These are phyloP conservation scores for Trichosanthes truncata DNA, from an alignment of 306 rosid species.

Conservation along the genomic window DNA sequence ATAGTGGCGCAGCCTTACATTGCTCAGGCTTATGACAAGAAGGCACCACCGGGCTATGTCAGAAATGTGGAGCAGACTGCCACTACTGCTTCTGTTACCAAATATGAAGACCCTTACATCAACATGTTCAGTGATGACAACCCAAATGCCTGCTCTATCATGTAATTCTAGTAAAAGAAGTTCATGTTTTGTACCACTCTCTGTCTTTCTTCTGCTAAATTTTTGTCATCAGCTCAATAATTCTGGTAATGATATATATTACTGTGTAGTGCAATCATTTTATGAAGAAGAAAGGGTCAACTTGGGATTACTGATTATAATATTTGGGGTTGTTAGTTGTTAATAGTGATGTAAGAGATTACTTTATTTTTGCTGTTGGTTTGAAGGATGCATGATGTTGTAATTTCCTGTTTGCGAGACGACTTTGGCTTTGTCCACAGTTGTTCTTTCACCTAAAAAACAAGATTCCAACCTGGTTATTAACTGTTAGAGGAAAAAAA, in stretches of 20 bases:
- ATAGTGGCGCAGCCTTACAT: constrained; percentile 79
- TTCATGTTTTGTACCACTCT: not conserved
- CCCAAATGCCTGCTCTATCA: constrained; percentile 92
- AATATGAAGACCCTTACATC: constrained; percentile 76
- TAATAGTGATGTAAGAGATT: constrained; percentile 3
- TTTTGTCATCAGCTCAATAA: constrained; percentile 2
- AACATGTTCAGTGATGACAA: constrained; percentile 95
- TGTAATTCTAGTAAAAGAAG: constrained; percentile 32
- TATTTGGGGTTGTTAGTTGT: constrained; percentile 8
- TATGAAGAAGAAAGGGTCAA: not conserved
- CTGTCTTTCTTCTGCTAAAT: not conserved
- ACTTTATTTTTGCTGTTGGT: constrained; percentile 2
- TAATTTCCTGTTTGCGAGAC: not conserved
- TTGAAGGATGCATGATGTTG: not conserved
- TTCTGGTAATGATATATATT: not conserved
- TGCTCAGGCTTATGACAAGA: constrained; percentile 83
- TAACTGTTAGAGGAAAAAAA: not conserved
- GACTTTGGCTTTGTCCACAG: constrained; percentile 17
- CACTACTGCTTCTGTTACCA: constrained; percentile 35
- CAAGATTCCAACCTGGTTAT: constrained; percentile 17
- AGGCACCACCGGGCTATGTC: constrained; percentile 93
- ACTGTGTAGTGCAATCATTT: not conserved
- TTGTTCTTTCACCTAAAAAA: constrained; percentile 15
- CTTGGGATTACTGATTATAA: not conserved
- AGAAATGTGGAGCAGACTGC: constrained; percentile 53